Evolutionary conservation across 164 flowering plant genomes (phyloP), one percentile per base, ranked within the genome.

Genomic region (Nymphaea thermarum): DNA sequence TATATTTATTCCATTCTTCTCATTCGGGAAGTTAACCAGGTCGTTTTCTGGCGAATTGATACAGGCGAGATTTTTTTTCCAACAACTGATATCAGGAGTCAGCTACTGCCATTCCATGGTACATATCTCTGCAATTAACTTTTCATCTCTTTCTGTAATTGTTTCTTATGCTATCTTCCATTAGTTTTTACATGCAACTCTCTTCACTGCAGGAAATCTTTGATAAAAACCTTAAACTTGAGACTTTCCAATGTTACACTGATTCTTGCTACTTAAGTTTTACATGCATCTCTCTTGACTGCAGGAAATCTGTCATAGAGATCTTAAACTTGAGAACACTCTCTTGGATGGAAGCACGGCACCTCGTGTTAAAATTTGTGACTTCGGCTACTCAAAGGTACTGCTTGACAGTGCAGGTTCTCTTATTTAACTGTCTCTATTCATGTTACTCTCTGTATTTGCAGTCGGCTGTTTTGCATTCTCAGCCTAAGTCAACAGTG

Each of bases 21-120:
- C 8, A 5, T 3, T 51, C 57, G 15, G 7, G 12, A 51, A 51
- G 57, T 51, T 51, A 8, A 51, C 57, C 12, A 8, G 57, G 2
- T 51, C 57, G 57, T 6, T 43, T 36, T 45, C 42, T 17, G 5
- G 36, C 43, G 41, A 14, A 2, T 70, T 42, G 44, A 44, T 68
- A 45, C 88, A 90, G 95, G 93, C 91, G 14, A 83, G 91, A 70
- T 93, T 81, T 72, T 93, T 86, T 85, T 93, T 93, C 67, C 98
- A 87, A 77, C 98, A 93, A 73, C 81, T 92, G 66, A 85, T 92
- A 75, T 92, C 98, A n/a, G 96, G 98, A 76, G 94, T 92, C 70
- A 86, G 93, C 71, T 92, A 88, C 74, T 92, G 98, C 63, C 98
- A 90, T 74, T 82, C 96, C 41, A 90, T 90, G 95, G 98, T 93